Evolutionary conservation across 2,329 filamentous ascomycete genomes (phyloP).

Genomic region (Passalora sequoiae): DNA sequence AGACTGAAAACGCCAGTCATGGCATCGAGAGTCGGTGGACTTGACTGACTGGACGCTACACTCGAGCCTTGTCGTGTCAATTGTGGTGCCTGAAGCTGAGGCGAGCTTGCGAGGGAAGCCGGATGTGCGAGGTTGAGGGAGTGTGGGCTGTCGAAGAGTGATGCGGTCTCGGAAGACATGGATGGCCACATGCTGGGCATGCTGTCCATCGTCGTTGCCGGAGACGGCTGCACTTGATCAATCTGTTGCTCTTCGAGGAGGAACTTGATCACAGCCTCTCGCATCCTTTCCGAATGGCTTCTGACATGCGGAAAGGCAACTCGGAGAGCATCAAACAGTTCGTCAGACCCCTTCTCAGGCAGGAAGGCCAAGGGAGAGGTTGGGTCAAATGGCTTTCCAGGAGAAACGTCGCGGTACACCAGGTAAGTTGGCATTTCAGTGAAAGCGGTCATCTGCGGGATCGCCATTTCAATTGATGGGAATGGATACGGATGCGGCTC

Average conservation of each 20-base stretch:
- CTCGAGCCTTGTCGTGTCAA: conserved; percentile 22
- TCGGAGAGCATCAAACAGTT: conserved; percentile 36
- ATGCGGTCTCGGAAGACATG: conserved; percentile 25
- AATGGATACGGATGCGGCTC: not conserved
- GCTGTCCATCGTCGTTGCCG: conserved; percentile 20
- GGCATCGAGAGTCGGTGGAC: conserved; percentile 31
- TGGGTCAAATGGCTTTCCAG: conserved; percentile 31
- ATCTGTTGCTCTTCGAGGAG: conserved; percentile 33
- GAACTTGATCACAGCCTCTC: conserved; percentile 37
- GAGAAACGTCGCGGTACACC: conserved; percentile 32
- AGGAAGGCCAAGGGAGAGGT: conserved; percentile 33
- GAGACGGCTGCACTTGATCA: conserved; percentile 24
- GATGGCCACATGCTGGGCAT: conserved; percentile 28
- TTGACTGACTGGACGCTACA: conserved; percentile 16
- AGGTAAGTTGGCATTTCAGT: conserved; percentile 26
- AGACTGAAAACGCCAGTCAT: conserved; percentile 39
- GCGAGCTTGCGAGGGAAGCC: conserved; percentile 26
- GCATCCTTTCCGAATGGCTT: conserved; percentile 37
- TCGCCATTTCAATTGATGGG: conserved; percentile 16
- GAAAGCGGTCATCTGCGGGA: conserved; percentile 14
- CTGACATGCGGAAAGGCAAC: conserved; percentile 32
- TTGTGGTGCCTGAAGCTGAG: conserved; percentile 16
- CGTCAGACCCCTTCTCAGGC: conserved; percentile 37
- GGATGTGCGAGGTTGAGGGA: conserved; percentile 28
- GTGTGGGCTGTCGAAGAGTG: conserved; percentile 32